A percentile compares a stretch with the other conserved stretches of the same genome.
Conservation (phyloP, 2,329 filamentous ascomycete species). For the Corniculantispora saksenae region DNA sequence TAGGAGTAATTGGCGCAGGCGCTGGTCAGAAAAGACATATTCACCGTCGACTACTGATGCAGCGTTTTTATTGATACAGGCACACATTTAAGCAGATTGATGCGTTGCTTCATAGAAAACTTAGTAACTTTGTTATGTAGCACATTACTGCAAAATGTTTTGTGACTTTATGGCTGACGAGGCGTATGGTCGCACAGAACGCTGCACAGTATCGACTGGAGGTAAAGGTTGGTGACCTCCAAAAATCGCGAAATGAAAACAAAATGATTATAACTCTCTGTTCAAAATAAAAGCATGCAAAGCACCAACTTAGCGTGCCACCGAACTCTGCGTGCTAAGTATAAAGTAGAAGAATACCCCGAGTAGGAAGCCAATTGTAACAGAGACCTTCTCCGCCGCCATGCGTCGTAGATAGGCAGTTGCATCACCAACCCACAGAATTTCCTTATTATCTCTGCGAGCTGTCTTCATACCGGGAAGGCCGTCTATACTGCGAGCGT, state of each 20-base stretch:
- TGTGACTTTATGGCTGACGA: background rate
- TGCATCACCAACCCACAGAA: slow-evolving; percentile 44
- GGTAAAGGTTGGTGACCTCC: background rate
- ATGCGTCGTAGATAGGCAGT: slow-evolving; percentile 30
- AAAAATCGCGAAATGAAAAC: background rate
- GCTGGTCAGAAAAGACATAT: background rate
- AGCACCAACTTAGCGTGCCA: background rate
- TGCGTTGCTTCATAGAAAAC: background rate
- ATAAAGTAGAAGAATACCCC: slow-evolving; percentile 22
- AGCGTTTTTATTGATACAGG: too few species aligned
- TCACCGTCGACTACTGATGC: background rate
- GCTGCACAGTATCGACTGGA: background rate
- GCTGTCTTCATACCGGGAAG: slow-evolving; percentile 58
- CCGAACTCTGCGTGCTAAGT: background rate
- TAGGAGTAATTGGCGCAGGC: too few species aligned
- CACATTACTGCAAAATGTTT: background rate
- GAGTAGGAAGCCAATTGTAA: slow-evolving; percentile 34
- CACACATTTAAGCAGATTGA: background rate
- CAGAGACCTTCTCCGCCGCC: slow-evolving; percentile 33
- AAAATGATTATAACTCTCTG: background rate
- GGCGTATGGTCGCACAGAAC: background rate
- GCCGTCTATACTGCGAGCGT: slow-evolving; percentile 58
- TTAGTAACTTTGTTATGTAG: background rate
- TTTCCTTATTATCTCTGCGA: slow-evolving; percentile 50
- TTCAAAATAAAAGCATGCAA: background rate